Percentiles rank a stretch among this genome's conserved stretches.
Evolutionary conservation across 306 rosid genomes (phyloP).

Genomic region (Ormosia semicastrata): DNA sequence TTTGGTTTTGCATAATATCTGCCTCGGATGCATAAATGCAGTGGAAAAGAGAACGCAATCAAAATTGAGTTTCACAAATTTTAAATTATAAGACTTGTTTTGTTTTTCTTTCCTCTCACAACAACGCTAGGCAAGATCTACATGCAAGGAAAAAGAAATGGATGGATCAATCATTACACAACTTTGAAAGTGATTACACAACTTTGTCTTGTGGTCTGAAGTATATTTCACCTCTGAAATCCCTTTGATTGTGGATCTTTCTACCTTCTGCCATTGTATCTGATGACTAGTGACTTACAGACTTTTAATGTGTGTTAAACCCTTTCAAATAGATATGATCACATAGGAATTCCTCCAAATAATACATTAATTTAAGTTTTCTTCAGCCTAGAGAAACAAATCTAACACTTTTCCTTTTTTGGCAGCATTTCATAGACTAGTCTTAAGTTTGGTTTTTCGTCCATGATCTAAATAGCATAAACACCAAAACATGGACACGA

Average conservation of each 20-base stretch:
- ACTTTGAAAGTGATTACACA: constrained; percentile 1
- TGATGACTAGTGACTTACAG: not conserved
- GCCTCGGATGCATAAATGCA: too few species aligned
- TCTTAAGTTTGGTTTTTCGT: too few species aligned
- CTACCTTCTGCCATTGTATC: not conserved
- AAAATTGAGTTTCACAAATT: too few species aligned
- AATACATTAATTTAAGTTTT: not conserved
- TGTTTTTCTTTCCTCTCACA: too few species aligned
- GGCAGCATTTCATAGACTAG: not conserved
- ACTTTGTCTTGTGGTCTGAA: constrained; percentile 84
- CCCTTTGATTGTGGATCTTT: constrained; percentile 3
- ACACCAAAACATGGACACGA: too few species aligned
- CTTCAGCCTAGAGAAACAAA: not conserved
- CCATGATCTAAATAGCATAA: too few species aligned
- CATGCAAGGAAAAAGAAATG: too few species aligned
- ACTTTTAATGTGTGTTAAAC: not conserved
- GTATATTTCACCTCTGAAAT: constrained; percentile 23
- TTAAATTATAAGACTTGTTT: too few species aligned
- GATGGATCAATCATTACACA: constrained; percentile 22
- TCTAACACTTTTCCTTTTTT: not conserved
- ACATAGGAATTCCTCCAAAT: not conserved
- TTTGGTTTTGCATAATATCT: too few species aligned
- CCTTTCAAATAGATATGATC: not conserved
- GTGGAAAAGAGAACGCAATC: too few species aligned
- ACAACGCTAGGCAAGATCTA: too few species aligned